Percentiles rank a stretch among this genome's conserved stretches.
Evolutionary conservation across 2,329 filamentous ascomycete species (phyloP).

Genomic region (Diaporthe amygdali): DNA sequence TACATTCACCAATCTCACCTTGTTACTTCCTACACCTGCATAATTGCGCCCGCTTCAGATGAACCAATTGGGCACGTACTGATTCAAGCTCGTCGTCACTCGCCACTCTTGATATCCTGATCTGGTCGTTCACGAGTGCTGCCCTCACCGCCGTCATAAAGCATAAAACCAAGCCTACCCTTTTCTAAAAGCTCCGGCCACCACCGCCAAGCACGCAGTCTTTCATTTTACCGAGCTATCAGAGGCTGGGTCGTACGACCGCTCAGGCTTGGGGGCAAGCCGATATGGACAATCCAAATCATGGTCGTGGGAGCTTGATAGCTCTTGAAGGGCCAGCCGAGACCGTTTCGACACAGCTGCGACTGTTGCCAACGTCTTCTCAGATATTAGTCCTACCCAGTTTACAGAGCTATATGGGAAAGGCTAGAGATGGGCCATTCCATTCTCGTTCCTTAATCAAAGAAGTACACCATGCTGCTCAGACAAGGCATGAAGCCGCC

Average conservation of each 20-base stretch:
- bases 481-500: constrained; percentile 53
- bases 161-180: neutral
- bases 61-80: neutral
- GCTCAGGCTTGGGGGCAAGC: neutral
- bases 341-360: constrained; percentile 62
- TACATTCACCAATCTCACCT: constrained; percentile 13
- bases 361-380: constrained; percentile 62
- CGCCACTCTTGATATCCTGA: neutral
- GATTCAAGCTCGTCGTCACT: neutral
- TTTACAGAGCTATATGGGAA: constrained; percentile 52
- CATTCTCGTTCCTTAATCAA: constrained; percentile 49
- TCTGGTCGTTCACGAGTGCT: neutral
- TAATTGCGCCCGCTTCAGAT: constrained; percentile 6
- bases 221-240: neutral
- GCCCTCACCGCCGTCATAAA: neutral
- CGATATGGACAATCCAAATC: constrained; percentile 11
- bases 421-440: constrained; percentile 36
- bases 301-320: constrained; percentile 56
- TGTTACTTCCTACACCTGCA: constrained; percentile 7
- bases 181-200: neutral
- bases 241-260: neutral
- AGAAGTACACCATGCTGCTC: constrained; percentile 55
- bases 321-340: constrained; percentile 65
- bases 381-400: constrained; percentile 63
- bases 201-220: neutral